Evolutionary conservation across 768 basidiomycete genomes (phyloP), one percentile per base, ranked within the genome.

Genomic region (Suillus variegatus): DNA sequence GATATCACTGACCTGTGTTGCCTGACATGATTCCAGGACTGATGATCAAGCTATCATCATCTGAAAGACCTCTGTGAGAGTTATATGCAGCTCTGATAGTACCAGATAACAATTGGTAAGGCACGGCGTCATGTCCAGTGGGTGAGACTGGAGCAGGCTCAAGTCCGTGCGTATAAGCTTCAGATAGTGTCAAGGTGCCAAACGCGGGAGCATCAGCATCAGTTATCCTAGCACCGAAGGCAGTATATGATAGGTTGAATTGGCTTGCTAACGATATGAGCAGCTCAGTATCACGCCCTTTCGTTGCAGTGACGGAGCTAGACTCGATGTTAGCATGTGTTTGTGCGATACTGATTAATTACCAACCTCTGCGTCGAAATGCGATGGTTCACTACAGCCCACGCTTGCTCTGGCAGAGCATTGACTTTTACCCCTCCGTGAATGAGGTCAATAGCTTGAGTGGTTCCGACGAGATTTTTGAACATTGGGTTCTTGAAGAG

Each of bases 361-460:
- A 63, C 81, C 36, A 32, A 83, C 88, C 87, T 89, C 58, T 82
- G 79, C 6, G 84, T 84, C 6, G 88, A 82, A 60, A 93, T 86
- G 10, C 91, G 87, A 70, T 91, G 90, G 71, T 93, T 91, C 38
- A 93, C 82, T 22, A 92, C 75, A 1, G 88, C 90, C 73, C 80
- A 87, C 2, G 86, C 89, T 64, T 78, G 81, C 75, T 94, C 93
- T 1, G 93, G 93, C n/a, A 95, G 83, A n/a, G 92, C 92, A 71
- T 94, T 94, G 38, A 82, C 81, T 76, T 93, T 93, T 36, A 88
- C 85, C 9, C 88, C 89, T 25, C 87, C 87, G n/a, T 62, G 18
- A 35, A 51, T 40, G 40, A 93, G 72, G 70, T 92, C 91, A 61
- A 88, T 82, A 1, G 92, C 92, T 74, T 91, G 89, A 0, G 91